Conservation (phyloP, 2,329 filamentous ascomycete genomes). For the Neopestalotiopsis clavispora region DNA sequence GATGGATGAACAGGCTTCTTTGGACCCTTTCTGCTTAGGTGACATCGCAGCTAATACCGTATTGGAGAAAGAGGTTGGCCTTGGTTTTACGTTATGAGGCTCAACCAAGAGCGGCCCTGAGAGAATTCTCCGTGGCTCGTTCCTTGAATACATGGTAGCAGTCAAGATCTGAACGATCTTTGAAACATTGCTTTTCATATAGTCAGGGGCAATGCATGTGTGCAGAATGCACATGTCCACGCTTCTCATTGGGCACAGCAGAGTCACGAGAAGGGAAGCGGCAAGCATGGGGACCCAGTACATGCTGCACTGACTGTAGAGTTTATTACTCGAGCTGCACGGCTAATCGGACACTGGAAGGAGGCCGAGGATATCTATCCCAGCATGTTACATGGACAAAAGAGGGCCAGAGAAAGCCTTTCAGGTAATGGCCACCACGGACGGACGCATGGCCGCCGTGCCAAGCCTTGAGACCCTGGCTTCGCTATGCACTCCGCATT, state of each 20-base stretch:
- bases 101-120: not conserved
- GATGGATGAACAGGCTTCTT: not conserved
- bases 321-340: not conserved
- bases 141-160: not conserved
- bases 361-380: not conserved
- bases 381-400: not conserved
- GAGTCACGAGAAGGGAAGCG: not conserved
- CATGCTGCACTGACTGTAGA: not conserved
- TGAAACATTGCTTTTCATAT: constrained; percentile 3
- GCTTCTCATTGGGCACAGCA: not conserved
- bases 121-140: constrained; percentile 11
- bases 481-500: constrained; percentile 12
- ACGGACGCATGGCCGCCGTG: constrained; percentile 3
- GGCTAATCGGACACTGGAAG: not conserved
- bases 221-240: not conserved
- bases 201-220: not conserved
- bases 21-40: not conserved
- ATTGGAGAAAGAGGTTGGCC: not conserved
- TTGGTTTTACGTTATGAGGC: constrained; percentile 5
- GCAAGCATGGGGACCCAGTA: not conserved
- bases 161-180: not conserved
- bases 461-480: constrained; percentile 8
- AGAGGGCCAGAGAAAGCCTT: not conserved
- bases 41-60: not conserved
- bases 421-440: not conserved